These are phyloP conservation scores for Pseudoturritis turrita DNA, from an alignment of 345 rosid genomes.

Conservation along the genomic window DNA sequence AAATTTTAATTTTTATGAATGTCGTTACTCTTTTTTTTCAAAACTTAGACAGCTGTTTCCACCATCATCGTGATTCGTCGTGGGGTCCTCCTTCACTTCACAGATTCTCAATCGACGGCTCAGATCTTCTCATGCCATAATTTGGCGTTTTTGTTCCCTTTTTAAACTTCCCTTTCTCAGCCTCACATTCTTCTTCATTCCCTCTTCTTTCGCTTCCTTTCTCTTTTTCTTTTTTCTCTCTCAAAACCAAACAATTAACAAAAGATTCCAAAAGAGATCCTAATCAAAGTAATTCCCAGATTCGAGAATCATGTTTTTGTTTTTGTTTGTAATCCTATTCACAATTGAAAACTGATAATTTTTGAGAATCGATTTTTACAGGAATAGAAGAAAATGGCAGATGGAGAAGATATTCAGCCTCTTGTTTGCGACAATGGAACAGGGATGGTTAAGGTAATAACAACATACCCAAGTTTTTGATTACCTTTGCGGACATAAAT, in stretches of 20 bases:
- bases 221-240: not conserved
- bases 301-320: not conserved
- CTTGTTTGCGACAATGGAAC: slow-evolving; percentile 65
- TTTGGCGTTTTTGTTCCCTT: not conserved
- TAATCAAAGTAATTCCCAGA: not conserved
- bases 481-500: not conserved
- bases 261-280: not conserved
- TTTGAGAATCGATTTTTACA: not conserved
- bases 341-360: not conserved
- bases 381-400: slow-evolving; percentile 64
- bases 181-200: slow-evolving; percentile 3
- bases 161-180: not conserved
- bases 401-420: slow-evolving; percentile 78
- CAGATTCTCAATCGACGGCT: slow-evolving; percentile 5
- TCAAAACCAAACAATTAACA: not conserved
- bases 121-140: not conserved
- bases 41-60: slow-evolving; percentile 23
- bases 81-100: slow-evolving; percentile 22
- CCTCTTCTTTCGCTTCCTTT: not conserved
- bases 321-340: not conserved
- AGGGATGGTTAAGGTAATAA: slow-evolving; percentile 56
- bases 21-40: slow-evolving; percentile 15
- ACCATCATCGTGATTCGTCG: slow-evolving; percentile 18
- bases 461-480: not conserved
- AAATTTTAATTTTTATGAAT: not conserved